phyloP scores from a whole-genome alignment of 305 asterid species.

The Solanum hybrid region DNA sequence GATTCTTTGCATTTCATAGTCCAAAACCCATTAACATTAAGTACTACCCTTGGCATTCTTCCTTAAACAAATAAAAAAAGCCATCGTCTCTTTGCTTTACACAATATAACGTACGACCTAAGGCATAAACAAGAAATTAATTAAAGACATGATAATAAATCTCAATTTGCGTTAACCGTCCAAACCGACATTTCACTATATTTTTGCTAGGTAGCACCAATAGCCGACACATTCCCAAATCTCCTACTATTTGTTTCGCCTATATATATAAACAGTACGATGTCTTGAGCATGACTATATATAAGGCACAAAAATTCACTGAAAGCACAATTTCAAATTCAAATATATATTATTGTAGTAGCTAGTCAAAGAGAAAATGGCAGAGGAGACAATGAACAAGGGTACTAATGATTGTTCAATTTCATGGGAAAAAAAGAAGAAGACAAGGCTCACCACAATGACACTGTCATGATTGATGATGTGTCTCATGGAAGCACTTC shows the following conservation, averaged over 20 bases:
- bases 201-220: neutral
- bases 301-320: neutral
- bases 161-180: conserved; percentile 8
- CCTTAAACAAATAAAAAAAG: neutral
- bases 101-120: neutral
- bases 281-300: neutral
- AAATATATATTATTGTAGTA: neutral
- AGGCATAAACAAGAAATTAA: neutral
- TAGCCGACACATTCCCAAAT: neutral
- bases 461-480: too few species aligned
- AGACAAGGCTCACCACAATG: too few species aligned
- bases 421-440: conserved; percentile 46
- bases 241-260: neutral
- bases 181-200: neutral
- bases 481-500: conserved; percentile 11
- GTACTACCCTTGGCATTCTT: neutral
- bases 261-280: neutral
- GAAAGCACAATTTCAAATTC: neutral
- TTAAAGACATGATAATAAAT: neutral
- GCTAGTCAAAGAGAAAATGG: conserved; percentile 8
- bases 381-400: conserved; percentile 6
- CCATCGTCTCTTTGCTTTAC: conserved; percentile 9
- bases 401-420: conserved; percentile 25
- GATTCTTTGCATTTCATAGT: neutral
- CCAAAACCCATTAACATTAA: neutral